phyloP scores from a whole-genome alignment of 164 flowering plant species.

The Taxillus chinensis region DNA sequence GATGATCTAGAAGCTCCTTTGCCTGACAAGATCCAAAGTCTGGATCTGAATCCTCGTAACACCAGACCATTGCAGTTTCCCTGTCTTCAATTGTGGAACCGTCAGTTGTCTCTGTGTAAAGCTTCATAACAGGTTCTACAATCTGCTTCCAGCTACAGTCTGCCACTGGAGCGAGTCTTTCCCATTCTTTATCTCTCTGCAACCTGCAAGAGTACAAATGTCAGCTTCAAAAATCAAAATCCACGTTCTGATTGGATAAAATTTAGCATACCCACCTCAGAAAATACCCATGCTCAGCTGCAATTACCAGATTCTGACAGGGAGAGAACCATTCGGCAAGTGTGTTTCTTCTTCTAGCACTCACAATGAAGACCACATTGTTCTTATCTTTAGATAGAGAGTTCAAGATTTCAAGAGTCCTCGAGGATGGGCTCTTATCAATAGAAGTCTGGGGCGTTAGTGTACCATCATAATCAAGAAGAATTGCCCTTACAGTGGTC shows the following conservation, averaged over 20 bases:
- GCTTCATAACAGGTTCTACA: conserved; percentile 63
- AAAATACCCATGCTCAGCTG: conserved; percentile 78
- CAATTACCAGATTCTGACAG: conserved; percentile 55
- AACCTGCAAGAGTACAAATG: conserved; percentile 17
- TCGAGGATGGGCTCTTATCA: conserved; percentile 48
- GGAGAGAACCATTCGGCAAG: conserved; percentile 58
- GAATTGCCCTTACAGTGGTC: conserved; percentile 49
- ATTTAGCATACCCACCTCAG: conserved; percentile 28
- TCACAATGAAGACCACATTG: conserved; percentile 61
- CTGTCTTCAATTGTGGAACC: conserved; percentile 62
- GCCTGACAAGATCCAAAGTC: conserved; percentile 81
- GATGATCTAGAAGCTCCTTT: conserved; percentile 74
- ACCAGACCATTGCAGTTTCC: conserved; percentile 61
- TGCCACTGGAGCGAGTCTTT: conserved; percentile 38
- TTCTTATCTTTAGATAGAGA: conserved; percentile 45
- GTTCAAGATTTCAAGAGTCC: conserved; percentile 41
- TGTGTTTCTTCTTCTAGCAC: conserved; percentile 40
- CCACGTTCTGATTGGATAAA: not conserved
- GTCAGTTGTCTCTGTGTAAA: conserved; percentile 71
- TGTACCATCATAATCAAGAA: conserved; percentile 81
- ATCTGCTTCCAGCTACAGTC: conserved; percentile 65
- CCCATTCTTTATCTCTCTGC: conserved; percentile 54
- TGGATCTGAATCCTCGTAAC: conserved; percentile 65
- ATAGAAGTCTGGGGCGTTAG: conserved; percentile 57
- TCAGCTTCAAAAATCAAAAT: not conserved